A percentile compares a stretch with the other conserved stretches of the same genome.
Evolutionary conservation across 2,329 filamentous ascomycete genomes (phyloP).

Genomic region (Aaosphaeria arxii): DNA sequence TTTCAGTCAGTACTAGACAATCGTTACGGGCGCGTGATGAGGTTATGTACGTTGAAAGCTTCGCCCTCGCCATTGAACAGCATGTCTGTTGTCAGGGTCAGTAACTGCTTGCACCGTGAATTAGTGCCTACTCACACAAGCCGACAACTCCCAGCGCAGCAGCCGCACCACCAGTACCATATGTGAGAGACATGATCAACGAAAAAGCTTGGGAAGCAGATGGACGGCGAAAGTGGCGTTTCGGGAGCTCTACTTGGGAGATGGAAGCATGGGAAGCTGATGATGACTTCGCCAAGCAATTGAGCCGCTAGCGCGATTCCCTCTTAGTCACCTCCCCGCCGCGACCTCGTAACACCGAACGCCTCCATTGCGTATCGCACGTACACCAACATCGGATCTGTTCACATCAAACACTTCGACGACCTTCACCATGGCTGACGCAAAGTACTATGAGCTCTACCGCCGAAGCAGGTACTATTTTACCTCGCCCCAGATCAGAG

Average conservation of each 20-base stretch:
- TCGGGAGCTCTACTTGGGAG: conserved; percentile 24
- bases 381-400: conserved; percentile 9
- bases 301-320: conserved; percentile 21
- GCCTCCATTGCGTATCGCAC: conserved; percentile 1
- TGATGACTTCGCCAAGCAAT: conserved; percentile 22
- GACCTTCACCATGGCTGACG: conserved; percentile 33
- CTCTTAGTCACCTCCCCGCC: conserved; percentile 14
- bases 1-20: conserved; percentile 1
- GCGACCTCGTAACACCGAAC: not conserved
- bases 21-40: not conserved
- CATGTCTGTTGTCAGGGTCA: conserved; percentile 68
- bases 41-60: conserved; percentile 75
- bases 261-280: conserved; percentile 19
- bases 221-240: conserved; percentile 20
- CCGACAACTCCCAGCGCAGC: conserved; percentile 70
- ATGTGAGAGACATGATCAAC: conserved; percentile 66
- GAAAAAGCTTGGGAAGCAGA: conserved; percentile 9
- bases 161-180: conserved; percentile 66
- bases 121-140: conserved; percentile 62
- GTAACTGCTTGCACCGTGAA: conserved; percentile 20
- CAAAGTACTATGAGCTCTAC: conserved; percentile 88
- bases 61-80: conserved; percentile 96
- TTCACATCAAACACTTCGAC: too few relatives aligned
- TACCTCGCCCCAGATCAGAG: conserved; percentile 1
- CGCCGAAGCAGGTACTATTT: conserved; percentile 84